Conservation (phyloP, 768 basidiomycete species). For the Asterophora parasitica region DNA sequence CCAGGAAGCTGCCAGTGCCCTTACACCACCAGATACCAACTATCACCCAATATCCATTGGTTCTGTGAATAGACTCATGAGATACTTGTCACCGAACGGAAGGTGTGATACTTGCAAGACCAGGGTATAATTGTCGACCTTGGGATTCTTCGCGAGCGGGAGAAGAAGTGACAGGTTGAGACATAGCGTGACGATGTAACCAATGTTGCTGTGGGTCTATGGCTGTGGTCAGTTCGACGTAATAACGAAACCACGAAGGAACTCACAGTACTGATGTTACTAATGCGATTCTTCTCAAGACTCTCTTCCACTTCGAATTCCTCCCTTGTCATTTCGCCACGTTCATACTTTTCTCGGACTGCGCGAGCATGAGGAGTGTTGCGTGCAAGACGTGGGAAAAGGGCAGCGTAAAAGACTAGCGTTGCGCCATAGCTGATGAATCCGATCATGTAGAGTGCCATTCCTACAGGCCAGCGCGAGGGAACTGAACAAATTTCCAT, state of each 20-base stretch:
- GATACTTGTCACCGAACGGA: not conserved
- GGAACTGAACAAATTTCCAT: constrained; percentile 38
- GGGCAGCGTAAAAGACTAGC: constrained; percentile 73
- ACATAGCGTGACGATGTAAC: constrained; percentile 59
- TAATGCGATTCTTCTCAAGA: constrained; percentile 79
- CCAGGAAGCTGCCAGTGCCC: constrained; percentile 14
- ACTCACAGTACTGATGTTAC: constrained; percentile 76
- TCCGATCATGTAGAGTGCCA: constrained; percentile 76
- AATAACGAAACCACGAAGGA: not conserved
- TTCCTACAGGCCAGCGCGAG: constrained; percentile 66
- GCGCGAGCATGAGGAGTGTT: constrained; percentile 63
- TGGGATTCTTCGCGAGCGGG: constrained; percentile 52
- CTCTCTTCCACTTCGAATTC: constrained; percentile 74
- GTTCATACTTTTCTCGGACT: constrained; percentile 51
- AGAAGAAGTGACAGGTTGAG: constrained; percentile 70
- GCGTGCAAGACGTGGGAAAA: constrained; percentile 76
- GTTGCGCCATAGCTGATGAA: constrained; percentile 80
- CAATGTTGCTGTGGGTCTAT: constrained; percentile 73
- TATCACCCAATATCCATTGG: constrained; percentile 73
- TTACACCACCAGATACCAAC: constrained; percentile 86
- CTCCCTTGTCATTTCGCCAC: constrained; percentile 52
- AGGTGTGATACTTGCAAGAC: constrained; percentile 46
- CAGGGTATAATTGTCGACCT: constrained; percentile 71
- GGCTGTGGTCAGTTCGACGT: not conserved
- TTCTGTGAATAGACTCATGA: constrained; percentile 31